Percentiles rank a stretch among this genome's conserved stretches.
phyloP scores from a whole-genome alignment of 225 moss, liverwort and hornwort genomes.

The Ulota crispa region DNA sequence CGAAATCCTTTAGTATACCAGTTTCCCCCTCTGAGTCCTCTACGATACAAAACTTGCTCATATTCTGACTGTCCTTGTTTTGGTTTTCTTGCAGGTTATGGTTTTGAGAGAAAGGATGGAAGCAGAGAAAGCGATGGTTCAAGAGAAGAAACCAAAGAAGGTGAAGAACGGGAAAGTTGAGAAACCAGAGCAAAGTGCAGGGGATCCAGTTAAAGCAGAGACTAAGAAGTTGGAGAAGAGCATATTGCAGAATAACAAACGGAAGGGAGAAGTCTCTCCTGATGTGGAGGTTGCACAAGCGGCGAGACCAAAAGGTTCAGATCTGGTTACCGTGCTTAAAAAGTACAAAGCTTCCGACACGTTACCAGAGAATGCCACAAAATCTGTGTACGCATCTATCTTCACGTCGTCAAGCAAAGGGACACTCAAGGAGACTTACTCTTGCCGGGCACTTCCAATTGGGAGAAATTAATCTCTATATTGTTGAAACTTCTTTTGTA shows the following conservation, averaged over 20 bases:
- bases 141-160: slow-evolving; percentile 75
- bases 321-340: slow-evolving; percentile 70
- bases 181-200: slow-evolving; percentile 22
- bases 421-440: slow-evolving; percentile 88
- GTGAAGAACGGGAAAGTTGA: slow-evolving; percentile 42
- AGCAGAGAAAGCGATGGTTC: slow-evolving; percentile 60
- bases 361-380: slow-evolving; percentile 82
- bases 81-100: slow-evolving; percentile 36
- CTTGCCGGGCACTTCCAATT: slow-evolving; percentile 93
- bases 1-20: neutral
- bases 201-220: slow-evolving; percentile 15
- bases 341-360: slow-evolving; percentile 83
- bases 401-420: slow-evolving; percentile 94
- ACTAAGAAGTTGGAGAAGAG: slow-evolving; percentile 29
- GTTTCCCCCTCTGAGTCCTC: neutral
- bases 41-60: neutral
- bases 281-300: slow-evolving; percentile 33
- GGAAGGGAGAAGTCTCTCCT: slow-evolving; percentile 53
- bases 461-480: slow-evolving; percentile 72
- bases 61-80: neutral
- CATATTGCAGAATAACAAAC: slow-evolving; percentile 34
- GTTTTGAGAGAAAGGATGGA: slow-evolving; percentile 78
- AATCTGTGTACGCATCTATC: slow-evolving; percentile 84
- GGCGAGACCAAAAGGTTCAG: slow-evolving; percentile 81
- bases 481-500: slow-evolving; percentile 22